Percentiles rank a stretch among this genome's conserved stretches.
Conservation (phyloP, 495 filamentous ascomycete genomes). For the Opeltia flavorubescens region DNA sequence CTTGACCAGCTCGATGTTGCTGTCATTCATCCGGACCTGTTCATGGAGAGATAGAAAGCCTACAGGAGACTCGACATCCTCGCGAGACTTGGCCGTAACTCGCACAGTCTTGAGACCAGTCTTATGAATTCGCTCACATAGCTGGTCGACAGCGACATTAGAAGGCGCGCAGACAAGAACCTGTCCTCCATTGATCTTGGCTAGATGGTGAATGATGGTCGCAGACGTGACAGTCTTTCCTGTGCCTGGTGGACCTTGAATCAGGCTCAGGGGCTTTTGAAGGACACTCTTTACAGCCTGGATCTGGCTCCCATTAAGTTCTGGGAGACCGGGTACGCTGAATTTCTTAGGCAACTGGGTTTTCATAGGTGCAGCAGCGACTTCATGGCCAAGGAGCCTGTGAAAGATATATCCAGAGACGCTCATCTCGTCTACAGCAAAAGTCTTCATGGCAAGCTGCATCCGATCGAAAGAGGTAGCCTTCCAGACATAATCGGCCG, state of each 20-base stretch:
- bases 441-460: slow-evolving; percentile 99
- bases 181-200: slow-evolving; percentile 88
- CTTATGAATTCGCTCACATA: slow-evolving; percentile 91
- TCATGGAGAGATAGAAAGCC: slow-evolving; percentile 90
- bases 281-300: slow-evolving; percentile 93
- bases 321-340: slow-evolving; percentile 86
- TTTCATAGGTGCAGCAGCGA: slow-evolving; percentile 92
- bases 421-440: slow-evolving; percentile 95
- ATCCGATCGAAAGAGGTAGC: slow-evolving; percentile 98
- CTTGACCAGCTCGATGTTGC: slow-evolving; percentile 83
- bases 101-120: slow-evolving; percentile 96
- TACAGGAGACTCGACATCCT: slow-evolving; percentile 95
- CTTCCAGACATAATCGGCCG: slow-evolving; percentile 98
- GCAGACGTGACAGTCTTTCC: slow-evolving; percentile 99
- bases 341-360: slow-evolving; percentile 93
- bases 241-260: slow-evolving; percentile 93
- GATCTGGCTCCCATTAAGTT: slow-evolving; percentile 92
- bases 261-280: slow-evolving; percentile 83
- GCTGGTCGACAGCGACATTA: slow-evolving; percentile 96
- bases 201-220: slow-evolving; percentile 94
- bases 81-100: slow-evolving; percentile 92
- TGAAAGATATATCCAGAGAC: slow-evolving; percentile 99
- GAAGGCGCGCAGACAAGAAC: slow-evolving; percentile 95
- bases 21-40: slow-evolving; percentile 94
- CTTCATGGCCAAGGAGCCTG: slow-evolving; percentile 89